phyloP scores from a whole-genome alignment of 148 eudicot genomes.

The Heliosperma pusillum region DNA sequence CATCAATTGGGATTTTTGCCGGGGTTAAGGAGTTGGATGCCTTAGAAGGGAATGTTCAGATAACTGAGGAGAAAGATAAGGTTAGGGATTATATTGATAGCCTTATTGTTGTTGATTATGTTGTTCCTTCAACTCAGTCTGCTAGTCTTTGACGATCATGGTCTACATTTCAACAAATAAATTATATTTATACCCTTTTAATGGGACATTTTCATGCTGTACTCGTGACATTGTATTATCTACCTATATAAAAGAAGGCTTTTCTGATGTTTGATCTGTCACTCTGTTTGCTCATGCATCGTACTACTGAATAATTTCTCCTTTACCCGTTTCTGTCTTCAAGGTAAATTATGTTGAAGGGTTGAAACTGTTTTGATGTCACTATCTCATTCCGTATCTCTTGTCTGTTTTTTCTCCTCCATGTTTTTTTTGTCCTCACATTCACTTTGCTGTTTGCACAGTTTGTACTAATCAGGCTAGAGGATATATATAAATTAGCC shows the following conservation, averaged over 20 bases:
- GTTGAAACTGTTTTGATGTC: not conserved
- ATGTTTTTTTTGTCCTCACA: too few relatives aligned
- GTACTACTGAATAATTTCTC: too few relatives aligned
- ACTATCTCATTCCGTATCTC: not conserved
- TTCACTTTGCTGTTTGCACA: too few relatives aligned
- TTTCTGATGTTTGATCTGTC: not conserved
- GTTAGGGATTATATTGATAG: constrained; percentile 60
- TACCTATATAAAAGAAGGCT: not conserved
- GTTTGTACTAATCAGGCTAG: too few relatives aligned
- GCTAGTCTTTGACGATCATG: constrained; percentile 32
- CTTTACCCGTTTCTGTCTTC: not conserved
- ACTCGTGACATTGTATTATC: not conserved
- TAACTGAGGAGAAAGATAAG: constrained; percentile 57
- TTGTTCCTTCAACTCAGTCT: constrained; percentile 38
- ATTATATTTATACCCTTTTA: not conserved
- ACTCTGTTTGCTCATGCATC: too few relatives aligned
- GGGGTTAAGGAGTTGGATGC: constrained; percentile 52
- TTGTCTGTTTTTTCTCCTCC: not conserved
- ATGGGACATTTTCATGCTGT: not conserved
- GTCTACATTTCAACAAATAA: not conserved
- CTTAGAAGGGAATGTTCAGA: constrained; percentile 37
- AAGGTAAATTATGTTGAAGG: not conserved
- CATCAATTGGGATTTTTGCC: constrained; percentile 57
- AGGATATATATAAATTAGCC: too few relatives aligned
- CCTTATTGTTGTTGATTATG: constrained; percentile 64